phyloP scores from a whole-genome alignment of 148 eudicot genomes.

The Camellia lanceoleosa region DNA sequence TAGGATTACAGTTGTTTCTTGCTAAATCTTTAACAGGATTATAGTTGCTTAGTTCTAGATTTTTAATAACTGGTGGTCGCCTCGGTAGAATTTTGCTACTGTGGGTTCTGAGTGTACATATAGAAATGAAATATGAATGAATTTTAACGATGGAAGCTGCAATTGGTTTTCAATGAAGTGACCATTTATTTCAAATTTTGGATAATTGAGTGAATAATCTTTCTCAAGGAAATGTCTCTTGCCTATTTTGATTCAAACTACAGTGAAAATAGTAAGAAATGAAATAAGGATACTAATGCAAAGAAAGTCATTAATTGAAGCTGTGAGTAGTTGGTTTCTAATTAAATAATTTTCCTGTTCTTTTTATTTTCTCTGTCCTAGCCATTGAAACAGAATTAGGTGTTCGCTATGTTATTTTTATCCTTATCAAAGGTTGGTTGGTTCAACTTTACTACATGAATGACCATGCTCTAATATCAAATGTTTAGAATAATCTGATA shows the following conservation, averaged over 20 bases:
- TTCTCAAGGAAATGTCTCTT: not conserved
- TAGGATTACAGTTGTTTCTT: not conserved
- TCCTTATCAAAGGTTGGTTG: not conserved
- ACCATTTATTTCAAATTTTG: not conserved
- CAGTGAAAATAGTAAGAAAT: too few relatives aligned
- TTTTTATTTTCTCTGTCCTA: too few relatives aligned
- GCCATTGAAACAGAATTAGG: not conserved
- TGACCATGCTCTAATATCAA: not conserved
- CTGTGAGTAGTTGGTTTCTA: not conserved
- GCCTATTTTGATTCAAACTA: not conserved
- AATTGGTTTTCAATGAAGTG: not conserved
- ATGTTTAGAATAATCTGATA: not conserved
- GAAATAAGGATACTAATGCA: not conserved
- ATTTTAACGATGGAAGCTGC: not conserved
- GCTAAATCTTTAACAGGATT: not conserved
- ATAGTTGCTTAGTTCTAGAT: not conserved
- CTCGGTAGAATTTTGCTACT: not conserved
- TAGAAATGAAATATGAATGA: not conserved
- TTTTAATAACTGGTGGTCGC: not conserved
- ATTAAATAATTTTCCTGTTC: not conserved
- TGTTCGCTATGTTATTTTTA: not conserved
- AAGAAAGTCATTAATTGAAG: not conserved
- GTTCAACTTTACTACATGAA: not conserved
- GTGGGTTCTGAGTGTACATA: not conserved
- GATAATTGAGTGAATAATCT: not conserved